Percentiles rank a stretch among this genome's conserved stretches.
Conservation (phyloP, 176 grass and related monocot genomes). For the Raddia guianensis region DNA sequence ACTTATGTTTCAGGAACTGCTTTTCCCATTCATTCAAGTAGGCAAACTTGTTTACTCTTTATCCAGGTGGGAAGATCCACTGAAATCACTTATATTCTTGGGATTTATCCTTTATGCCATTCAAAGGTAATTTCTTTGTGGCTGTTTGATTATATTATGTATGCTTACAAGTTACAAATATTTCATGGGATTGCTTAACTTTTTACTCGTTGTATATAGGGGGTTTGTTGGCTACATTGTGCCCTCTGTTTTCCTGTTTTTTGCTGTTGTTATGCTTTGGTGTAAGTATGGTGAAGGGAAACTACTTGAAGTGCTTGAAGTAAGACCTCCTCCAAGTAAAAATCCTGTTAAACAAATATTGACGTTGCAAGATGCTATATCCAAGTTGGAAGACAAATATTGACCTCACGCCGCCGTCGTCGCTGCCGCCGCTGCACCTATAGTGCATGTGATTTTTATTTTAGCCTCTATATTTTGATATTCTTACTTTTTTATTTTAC, state of each 20-base stretch:
- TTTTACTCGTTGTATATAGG: conserved; percentile 48
- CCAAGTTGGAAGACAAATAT: conserved; percentile 55
- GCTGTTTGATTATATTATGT: conserved; percentile 23
- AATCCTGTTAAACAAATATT: conserved; percentile 81
- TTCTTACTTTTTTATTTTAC: too few relatives aligned
- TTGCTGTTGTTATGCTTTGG: conserved; percentile 63
- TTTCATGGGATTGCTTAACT: background rate
- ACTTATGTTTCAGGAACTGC: conserved; percentile 65
- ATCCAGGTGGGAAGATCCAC: conserved; percentile 74
- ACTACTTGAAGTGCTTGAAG: conserved; percentile 60
- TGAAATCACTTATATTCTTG: conserved; percentile 77
- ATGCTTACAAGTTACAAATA: conserved; percentile 28
- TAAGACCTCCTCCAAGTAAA: conserved; percentile 66
- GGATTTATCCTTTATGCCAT: conserved; percentile 61
- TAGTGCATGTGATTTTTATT: too few relatives aligned
- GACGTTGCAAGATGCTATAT: conserved; percentile 66
- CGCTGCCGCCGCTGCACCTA: too few relatives aligned
- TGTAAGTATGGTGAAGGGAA: conserved; percentile 56
- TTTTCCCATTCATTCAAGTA: conserved; percentile 64
- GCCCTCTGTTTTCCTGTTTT: conserved; percentile 51
- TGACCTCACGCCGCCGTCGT: too few relatives aligned
- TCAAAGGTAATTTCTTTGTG: conserved; percentile 61
- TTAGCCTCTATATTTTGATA: too few relatives aligned
- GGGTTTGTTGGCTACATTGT: conserved; percentile 50
- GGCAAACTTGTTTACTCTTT: conserved; percentile 62